A percentile compares a stretch with the other conserved stretches of the same genome.
phyloP scores from a whole-genome alignment of 1,139 yeast genomes.

The Suhomyces maxii region DNA sequence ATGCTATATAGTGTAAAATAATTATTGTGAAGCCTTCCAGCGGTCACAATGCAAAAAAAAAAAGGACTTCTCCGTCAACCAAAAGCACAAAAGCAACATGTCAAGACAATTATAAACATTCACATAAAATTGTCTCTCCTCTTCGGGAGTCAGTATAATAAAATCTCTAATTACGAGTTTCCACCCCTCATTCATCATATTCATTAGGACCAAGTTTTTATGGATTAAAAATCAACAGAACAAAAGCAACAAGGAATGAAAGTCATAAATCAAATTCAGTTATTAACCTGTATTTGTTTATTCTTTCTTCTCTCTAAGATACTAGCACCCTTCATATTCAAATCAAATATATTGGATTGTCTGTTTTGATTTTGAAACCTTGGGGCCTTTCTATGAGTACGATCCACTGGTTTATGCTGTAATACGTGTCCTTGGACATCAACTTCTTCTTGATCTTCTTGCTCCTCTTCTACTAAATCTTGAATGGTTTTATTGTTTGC shows the following conservation, averaged over 20 bases:
- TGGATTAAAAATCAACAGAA: too few relatives aligned
- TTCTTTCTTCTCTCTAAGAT: conserved; percentile 72
- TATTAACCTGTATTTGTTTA: conserved; percentile 22
- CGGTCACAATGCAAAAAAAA: neutral
- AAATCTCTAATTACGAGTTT: too few relatives aligned
- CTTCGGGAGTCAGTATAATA: too few relatives aligned
- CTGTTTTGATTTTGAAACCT: conserved; percentile 16
- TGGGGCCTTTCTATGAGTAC: conserved; percentile 23
- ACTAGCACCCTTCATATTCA: conserved; percentile 77
- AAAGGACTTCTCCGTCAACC: too few relatives aligned
- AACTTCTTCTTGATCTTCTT: conserved; percentile 32
- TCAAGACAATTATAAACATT: too few relatives aligned
- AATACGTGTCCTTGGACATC: conserved; percentile 15
- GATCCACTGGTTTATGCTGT: conserved; percentile 4
- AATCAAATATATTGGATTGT: conserved; percentile 52
- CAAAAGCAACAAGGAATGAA: too few relatives aligned
- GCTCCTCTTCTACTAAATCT: conserved; percentile 42
- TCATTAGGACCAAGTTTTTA: too few relatives aligned
- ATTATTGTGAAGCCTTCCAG: conserved; percentile 1
- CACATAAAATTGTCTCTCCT: too few relatives aligned
- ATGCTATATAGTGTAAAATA: neutral
- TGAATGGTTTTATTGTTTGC: conserved; percentile 26
- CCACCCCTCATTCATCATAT: too few relatives aligned
- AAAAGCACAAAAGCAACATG: too few relatives aligned
- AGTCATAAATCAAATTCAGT: neutral